Percentiles rank a stretch among this genome's conserved stretches.
phyloP scores from a whole-genome alignment of 768 basidiomycete genomes.

The Coprinopsis marcescibilis region DNA sequence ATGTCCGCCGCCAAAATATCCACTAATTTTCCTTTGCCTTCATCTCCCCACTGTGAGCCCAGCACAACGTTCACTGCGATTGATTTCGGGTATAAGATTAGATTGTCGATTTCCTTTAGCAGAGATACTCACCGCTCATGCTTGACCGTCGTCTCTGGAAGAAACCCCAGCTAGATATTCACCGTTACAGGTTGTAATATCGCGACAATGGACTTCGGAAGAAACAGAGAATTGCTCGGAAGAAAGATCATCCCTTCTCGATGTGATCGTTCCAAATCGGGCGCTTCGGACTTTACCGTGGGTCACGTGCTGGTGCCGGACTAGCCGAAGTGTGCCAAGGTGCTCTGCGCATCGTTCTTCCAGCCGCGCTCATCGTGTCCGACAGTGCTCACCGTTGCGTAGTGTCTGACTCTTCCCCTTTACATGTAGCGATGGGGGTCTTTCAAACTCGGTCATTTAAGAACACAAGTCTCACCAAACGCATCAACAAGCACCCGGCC shows the following conservation, averaged over 20 bases:
- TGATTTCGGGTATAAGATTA: conserved; percentile 16
- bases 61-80: conserved; percentile 62
- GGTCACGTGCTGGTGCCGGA: too few relatives aligned
- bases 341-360: too few relatives aligned
- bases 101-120: conserved; percentile 13
- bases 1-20: conserved; percentile 88
- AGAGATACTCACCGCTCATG: conserved; percentile 27
- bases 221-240: too few relatives aligned
- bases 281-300: too few relatives aligned
- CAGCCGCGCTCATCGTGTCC: too few relatives aligned
- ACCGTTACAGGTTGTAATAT: neutral
- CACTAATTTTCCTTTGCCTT: conserved; percentile 93
- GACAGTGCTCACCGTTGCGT: too few relatives aligned
- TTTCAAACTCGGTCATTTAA: conserved; percentile 48
- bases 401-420: too few relatives aligned
- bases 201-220: neutral
- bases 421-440: conserved; percentile 34
- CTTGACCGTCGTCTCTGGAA: neutral
- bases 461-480: conserved; percentile 31
- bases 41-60: conserved; percentile 90
- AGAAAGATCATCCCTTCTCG: too few relatives aligned
- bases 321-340: too few relatives aligned
- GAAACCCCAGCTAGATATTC: neutral
- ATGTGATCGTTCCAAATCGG: too few relatives aligned
- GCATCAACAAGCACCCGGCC: conserved; percentile 55